phyloP scores from a whole-genome alignment of 257 asterid genomes.

The Gentiana dahurica region DNA sequence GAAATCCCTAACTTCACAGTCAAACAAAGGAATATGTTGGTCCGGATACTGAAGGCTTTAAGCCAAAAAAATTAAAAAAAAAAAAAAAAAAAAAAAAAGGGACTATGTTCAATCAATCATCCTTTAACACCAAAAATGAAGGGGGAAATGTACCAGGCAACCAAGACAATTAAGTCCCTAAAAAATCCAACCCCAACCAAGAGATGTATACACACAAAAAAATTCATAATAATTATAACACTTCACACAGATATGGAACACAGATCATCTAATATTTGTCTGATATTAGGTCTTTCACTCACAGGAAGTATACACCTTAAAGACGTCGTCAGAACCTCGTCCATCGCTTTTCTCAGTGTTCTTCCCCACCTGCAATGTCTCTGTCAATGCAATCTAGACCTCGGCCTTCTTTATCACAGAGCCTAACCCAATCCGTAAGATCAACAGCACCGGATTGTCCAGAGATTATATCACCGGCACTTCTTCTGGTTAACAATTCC shows the following conservation, averaged over 20 bases:
- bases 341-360: conserved; percentile 57
- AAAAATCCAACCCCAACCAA: conserved; percentile 47
- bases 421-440: conserved; percentile 89
- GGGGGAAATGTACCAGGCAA: conserved; percentile 16
- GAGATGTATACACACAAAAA: conserved; percentile 26
- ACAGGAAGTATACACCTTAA: conserved; percentile 83
- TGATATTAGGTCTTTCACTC: conserved; percentile 80
- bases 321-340: conserved; percentile 66
- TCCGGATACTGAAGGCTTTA: background rate
- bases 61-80: too few species aligned
- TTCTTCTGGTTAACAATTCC: conserved; percentile 87
- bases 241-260: conserved; percentile 63
- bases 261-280: conserved; percentile 65
- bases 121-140: conserved; percentile 81
- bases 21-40: conserved; percentile 27
- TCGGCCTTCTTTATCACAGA: conserved; percentile 78
- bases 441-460: conserved; percentile 94
- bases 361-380: conserved; percentile 77
- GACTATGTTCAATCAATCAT: conserved; percentile 55
- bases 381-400: conserved; percentile 91
- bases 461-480: conserved; percentile 96
- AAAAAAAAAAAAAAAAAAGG: too few species aligned
- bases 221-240: conserved; percentile 1
- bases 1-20: conserved; percentile 10
- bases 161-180: conserved; percentile 27